Evolutionary conservation across 1,139 yeast species (phyloP).

Genomic region (Geotrichum histeridarum): DNA sequence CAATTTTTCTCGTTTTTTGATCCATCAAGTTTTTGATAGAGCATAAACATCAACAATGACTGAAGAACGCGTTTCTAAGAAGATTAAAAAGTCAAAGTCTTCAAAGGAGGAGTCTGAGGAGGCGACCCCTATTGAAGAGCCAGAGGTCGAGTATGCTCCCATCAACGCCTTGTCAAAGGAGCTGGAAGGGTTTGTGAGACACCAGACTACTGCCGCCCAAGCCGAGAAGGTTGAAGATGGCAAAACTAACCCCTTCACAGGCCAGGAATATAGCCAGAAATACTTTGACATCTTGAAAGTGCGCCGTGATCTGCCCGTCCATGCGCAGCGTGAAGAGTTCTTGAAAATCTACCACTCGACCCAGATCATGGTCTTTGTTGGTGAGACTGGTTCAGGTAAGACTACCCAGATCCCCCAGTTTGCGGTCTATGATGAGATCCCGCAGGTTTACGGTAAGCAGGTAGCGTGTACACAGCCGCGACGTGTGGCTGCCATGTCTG

Average conservation of each 20-base stretch:
- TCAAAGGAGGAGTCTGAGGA: conserved; percentile 16
- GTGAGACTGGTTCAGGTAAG: conserved; percentile 98
- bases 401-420: conserved; percentile 97
- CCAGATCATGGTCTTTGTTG: conserved; percentile 96
- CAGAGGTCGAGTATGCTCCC: conserved; percentile 3
- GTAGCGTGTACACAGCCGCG: conserved; percentile 97
- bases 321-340: conserved; percentile 87
- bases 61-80: conserved; percentile 26
- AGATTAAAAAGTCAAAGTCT: conserved; percentile 21
- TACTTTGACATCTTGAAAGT: conserved; percentile 72
- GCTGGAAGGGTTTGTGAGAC: conserved; percentile 17
- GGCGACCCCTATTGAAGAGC: neutral
- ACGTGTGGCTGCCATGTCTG: conserved; percentile 97
- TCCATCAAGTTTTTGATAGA: neutral
- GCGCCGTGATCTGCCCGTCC: conserved; percentile 88
- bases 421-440: conserved; percentile 88
- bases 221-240: conserved; percentile 64
- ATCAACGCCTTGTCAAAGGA: conserved; percentile 13
- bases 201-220: conserved; percentile 65
- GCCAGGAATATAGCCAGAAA: conserved; percentile 51
- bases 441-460: conserved; percentile 69
- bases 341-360: conserved; percentile 73
- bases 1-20: conserved; percentile 1
- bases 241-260: conserved; percentile 72
- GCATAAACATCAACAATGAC: conserved; percentile 16